These are phyloP conservation scores for Botrytis hyacinthi DNA, from an alignment of 2,329 filamentous ascomycete species.

Conservation along the genomic window DNA sequence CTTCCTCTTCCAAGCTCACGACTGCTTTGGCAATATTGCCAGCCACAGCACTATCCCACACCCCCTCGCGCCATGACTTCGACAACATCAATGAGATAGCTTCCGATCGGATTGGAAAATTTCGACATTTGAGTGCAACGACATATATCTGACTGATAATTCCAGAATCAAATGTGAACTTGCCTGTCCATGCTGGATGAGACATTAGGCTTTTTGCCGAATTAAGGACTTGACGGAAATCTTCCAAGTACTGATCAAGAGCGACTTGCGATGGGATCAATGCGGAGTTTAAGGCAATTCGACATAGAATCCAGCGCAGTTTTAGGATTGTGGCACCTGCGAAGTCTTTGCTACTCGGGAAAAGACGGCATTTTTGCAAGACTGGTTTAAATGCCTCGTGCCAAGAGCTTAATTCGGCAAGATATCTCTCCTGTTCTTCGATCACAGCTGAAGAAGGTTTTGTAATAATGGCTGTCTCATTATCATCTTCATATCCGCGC, in stretches of 20 bases:
- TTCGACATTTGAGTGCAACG: conserved; percentile 12
- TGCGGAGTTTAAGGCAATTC: neutral
- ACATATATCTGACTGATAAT: conserved; percentile 1
- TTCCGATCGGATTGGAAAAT: neutral
- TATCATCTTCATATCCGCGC: neutral
- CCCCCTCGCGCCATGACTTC: neutral
- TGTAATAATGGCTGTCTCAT: neutral
- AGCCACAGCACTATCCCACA: neutral
- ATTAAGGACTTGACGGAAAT: conserved; percentile 4
- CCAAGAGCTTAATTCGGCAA: neutral
- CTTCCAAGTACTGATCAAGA: neutral
- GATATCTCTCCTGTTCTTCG: conserved; percentile 4
- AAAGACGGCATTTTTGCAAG: neutral
- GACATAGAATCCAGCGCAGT: conserved; percentile 6
- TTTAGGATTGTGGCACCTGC: conserved; percentile 4
- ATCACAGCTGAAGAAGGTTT: neutral
- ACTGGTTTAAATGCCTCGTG: conserved; percentile 2
- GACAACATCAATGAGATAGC: neutral
- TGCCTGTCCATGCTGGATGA: conserved; percentile 2
- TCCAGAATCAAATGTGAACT: conserved; percentile 1
- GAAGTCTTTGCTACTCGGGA: neutral
- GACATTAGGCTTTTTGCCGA: neutral
- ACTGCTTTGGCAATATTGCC: neutral
- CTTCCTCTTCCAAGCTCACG: conserved; percentile 13
- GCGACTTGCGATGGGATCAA: neutral